Evolutionary conservation across 1,284 basidiomycete species (phyloP).

Genomic region (Exobasidium cylindrosporum): DNA sequence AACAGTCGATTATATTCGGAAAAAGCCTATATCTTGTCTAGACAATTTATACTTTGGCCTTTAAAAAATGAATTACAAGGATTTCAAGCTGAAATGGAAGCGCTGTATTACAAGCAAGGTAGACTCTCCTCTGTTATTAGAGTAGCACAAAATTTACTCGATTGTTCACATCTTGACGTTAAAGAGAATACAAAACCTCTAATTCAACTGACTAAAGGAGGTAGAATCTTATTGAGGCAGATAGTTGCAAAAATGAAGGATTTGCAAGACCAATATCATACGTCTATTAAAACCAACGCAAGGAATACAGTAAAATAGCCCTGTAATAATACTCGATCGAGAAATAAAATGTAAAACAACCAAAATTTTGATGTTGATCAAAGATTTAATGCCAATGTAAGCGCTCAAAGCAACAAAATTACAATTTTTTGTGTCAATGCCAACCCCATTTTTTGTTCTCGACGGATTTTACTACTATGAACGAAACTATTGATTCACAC

Average conservation of each 20-base stretch:
- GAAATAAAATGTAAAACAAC: too few relatives aligned
- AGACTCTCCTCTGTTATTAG: background rate
- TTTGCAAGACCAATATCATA: too few relatives aligned
- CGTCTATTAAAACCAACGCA: too few relatives aligned
- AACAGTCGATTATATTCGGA: conserved; percentile 75
- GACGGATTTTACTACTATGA: too few relatives aligned
- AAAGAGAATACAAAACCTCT: background rate
- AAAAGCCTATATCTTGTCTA: conserved; percentile 84
- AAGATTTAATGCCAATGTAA: too few relatives aligned
- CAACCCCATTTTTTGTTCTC: too few relatives aligned
- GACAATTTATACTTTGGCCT: conserved; percentile 80
- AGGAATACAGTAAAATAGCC: too few relatives aligned
- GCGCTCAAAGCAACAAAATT: too few relatives aligned
- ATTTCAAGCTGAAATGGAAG: conserved; percentile 70
- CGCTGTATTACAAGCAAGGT: conserved; percentile 63
- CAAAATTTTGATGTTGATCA: too few relatives aligned
- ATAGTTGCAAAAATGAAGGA: background rate
- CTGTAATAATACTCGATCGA: too few relatives aligned
- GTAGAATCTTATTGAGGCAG: background rate
- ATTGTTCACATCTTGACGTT: background rate
- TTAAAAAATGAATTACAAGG: conserved; percentile 72
- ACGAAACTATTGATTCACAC: too few relatives aligned
- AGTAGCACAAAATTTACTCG: background rate
- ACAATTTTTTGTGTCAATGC: too few relatives aligned
- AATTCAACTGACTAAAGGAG: background rate